These are phyloP conservation scores for Lactuca sativa DNA, from an alignment of 129 eudicot species.

Conservation along the genomic window DNA sequence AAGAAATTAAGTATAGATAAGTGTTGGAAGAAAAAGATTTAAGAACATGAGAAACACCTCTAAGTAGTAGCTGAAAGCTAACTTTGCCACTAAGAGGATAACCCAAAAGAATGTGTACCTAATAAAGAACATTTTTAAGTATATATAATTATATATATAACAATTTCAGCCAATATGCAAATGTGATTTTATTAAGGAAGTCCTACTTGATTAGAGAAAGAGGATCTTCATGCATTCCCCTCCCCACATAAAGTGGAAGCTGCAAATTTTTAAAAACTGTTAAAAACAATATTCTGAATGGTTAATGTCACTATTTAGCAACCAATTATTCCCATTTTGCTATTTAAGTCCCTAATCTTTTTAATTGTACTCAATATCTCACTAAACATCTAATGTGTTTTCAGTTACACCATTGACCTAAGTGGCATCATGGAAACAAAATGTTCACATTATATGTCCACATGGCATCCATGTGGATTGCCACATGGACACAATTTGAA, in stretches of 20 bases:
- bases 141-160: not conserved
- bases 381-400: too few relatives aligned
- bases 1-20: not conserved
- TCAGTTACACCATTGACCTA: too few relatives aligned
- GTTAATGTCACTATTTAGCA: too few relatives aligned
- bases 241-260: constrained; percentile 96
- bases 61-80: constrained; percentile 80
- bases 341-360: too few relatives aligned
- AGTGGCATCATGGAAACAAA: too few relatives aligned
- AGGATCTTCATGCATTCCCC: constrained; percentile 96
- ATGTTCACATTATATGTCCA: too few relatives aligned
- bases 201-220: constrained; percentile 83
- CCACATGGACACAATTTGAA: too few relatives aligned
- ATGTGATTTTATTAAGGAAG: not conserved
- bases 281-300: not conserved
- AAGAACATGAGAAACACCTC: constrained; percentile 51
- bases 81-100: constrained; percentile 66
- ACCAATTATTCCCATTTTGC: too few relatives aligned
- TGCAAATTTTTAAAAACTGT: constrained; percentile 34
- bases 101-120: constrained; percentile 90
- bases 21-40: not conserved
- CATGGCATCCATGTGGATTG: too few relatives aligned
- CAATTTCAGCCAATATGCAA: not conserved
- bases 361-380: too few relatives aligned
- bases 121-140: constrained; percentile 14